A percentile compares a stretch with the other conserved stretches of the same genome.
These are phyloP conservation scores for Ogataea philodendri DNA, from an alignment of 805 yeast species.

Conservation along the genomic window DNA sequence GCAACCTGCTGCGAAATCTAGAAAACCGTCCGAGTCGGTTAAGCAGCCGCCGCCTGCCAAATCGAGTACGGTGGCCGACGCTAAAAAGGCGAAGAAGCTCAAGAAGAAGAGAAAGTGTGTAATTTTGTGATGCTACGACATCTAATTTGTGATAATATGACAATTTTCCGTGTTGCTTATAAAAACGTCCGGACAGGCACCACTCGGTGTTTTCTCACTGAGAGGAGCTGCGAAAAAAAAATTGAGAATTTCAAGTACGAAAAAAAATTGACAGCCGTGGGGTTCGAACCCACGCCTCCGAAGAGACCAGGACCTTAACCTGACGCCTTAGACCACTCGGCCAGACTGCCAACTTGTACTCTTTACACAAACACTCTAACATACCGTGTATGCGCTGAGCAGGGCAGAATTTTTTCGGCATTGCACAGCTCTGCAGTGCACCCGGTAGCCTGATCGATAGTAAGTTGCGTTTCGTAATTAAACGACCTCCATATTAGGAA, in stretches of 20 bases:
- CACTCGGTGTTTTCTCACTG: background rate
- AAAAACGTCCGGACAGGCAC: background rate
- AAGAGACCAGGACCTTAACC: constrained; percentile 68
- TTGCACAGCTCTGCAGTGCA: too few relatives aligned
- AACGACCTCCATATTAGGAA: too few relatives aligned
- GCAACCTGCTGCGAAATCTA: constrained; percentile 4
- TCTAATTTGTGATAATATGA: constrained; percentile 1
- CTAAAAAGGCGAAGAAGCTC: constrained; percentile 16
- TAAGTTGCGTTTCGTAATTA: too few relatives aligned
- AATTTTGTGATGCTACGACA: constrained; percentile 13
- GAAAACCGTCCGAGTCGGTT: constrained; percentile 6
- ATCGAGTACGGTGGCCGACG: constrained; percentile 2
- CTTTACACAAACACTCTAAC: too few relatives aligned
- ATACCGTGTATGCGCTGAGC: too few relatives aligned
- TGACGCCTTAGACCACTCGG: constrained; percentile 44
- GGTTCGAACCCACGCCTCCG: constrained; percentile 89
- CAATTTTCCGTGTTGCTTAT: constrained; percentile 1
- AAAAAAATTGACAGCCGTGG: constrained; percentile 65
- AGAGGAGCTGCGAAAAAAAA: constrained; percentile 7
- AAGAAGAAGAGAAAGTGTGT: constrained; percentile 24
- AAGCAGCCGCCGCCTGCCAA: constrained; percentile 5
- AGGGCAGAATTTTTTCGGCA: too few relatives aligned
- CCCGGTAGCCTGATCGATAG: too few relatives aligned
- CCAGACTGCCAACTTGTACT: constrained; percentile 39
- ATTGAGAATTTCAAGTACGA: background rate